Percentiles rank a stretch among this genome's conserved stretches.
Evolutionary conservation across 306 rosid genomes (phyloP).

Genomic region (Vigna reflexopilosa): DNA sequence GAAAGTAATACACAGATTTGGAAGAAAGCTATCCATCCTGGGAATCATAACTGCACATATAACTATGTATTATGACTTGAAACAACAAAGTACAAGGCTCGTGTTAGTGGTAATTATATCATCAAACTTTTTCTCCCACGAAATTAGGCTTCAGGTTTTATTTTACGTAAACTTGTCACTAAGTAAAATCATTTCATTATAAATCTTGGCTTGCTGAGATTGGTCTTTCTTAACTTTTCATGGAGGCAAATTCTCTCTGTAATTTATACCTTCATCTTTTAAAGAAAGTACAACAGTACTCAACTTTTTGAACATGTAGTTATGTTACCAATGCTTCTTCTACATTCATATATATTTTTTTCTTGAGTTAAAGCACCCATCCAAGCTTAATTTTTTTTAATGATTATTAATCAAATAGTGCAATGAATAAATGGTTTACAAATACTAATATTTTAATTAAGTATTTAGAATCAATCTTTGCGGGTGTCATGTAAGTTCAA

Average conservation of each 20-base stretch:
- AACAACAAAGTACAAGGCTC: conserved; percentile 22
- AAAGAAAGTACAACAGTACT: background rate
- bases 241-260: background rate
- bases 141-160: background rate
- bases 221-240: background rate
- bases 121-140: background rate
- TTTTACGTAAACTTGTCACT: background rate
- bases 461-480: too few relatives aligned
- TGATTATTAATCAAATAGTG: background rate
- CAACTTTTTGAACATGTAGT: too few relatives aligned
- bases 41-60: background rate
- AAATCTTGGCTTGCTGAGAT: background rate
- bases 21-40: background rate
- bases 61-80: background rate
- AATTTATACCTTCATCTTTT: background rate
- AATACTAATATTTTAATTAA: too few relatives aligned
- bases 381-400: too few relatives aligned
- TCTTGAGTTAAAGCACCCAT: too few relatives aligned
- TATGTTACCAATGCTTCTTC: too few relatives aligned
- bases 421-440: too few relatives aligned
- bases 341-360: too few relatives aligned
- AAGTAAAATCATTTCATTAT: background rate
- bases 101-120: background rate
- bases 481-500: too few relatives aligned
- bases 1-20: background rate